phyloP scores from a whole-genome alignment of 2,329 filamentous ascomycete genomes.

The Bipolaris bicolor region DNA sequence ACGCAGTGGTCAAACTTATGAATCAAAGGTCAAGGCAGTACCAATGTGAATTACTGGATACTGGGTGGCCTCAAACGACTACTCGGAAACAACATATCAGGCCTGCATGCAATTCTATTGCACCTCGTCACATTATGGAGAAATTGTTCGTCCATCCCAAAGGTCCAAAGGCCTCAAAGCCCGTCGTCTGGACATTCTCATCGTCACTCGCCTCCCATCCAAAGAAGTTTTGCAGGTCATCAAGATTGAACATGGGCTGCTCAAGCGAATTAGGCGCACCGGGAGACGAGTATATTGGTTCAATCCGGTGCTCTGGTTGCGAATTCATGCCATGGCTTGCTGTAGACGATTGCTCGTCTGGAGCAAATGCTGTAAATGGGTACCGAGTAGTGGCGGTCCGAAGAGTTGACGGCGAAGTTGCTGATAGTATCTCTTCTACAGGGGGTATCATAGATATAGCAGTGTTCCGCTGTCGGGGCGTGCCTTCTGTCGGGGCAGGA shows the following conservation, averaged over 20 bases:
- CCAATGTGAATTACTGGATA: no score
- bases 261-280: slow-evolving; percentile 23
- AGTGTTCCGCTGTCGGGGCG: slow-evolving; percentile 12
- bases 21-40: no score
- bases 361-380: slow-evolving; percentile 16
- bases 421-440: slow-evolving; percentile 17
- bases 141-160: slow-evolving; percentile 41
- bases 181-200: slow-evolving; percentile 36
- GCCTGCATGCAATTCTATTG: no score
- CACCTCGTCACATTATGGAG: slow-evolving; percentile 27
- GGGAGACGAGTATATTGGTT: slow-evolving; percentile 17
- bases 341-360: slow-evolving; percentile 8
- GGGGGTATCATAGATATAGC: slow-evolving; percentile 25
- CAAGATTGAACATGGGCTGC: slow-evolving; percentile 40
- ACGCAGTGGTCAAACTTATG: no score
- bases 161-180: slow-evolving; percentile 38
- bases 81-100: not conserved
- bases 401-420: slow-evolving; percentile 17
- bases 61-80: no score
- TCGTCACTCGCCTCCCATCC: slow-evolving; percentile 36
- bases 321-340: slow-evolving; percentile 10
- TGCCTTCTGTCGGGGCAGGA: slow-evolving; percentile 21
- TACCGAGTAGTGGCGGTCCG: slow-evolving; percentile 18
- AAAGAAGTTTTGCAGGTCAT: slow-evolving; percentile 44
- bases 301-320: slow-evolving; percentile 16